A percentile compares a stretch with the other conserved stretches of the same genome.
Evolutionary conservation across 768 basidiomycete species (phyloP).

Genomic region (Serendipita vermifera): DNA sequence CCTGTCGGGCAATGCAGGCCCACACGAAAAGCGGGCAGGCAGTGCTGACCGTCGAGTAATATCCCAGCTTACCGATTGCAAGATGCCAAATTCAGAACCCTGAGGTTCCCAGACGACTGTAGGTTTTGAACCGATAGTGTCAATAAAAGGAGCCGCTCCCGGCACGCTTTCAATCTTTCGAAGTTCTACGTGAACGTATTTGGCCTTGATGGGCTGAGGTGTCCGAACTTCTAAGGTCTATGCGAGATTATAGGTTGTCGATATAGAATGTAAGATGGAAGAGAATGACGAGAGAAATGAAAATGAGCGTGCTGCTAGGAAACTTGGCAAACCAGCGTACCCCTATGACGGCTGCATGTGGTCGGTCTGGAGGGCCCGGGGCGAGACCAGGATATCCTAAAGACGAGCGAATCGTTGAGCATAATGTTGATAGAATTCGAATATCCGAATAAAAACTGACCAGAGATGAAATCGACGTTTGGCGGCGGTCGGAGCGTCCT

Average conservation of each 20-base stretch:
- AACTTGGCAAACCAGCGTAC: slow-evolving; percentile 46
- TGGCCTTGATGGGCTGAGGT: slow-evolving; percentile 66
- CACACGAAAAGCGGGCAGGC: neutral
- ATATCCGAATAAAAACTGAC: slow-evolving; percentile 28
- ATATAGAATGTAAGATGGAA: slow-evolving; percentile 12
- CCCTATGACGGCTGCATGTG: slow-evolving; percentile 74
- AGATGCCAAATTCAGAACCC: slow-evolving; percentile 48
- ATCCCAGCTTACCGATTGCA: slow-evolving; percentile 60
- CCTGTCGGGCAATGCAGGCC: neutral
- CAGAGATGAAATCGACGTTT: slow-evolving; percentile 79
- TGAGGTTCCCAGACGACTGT: slow-evolving; percentile 70
- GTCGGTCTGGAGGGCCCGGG: slow-evolving; percentile 58
- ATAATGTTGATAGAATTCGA: slow-evolving; percentile 9
- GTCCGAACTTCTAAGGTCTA: slow-evolving; percentile 80
- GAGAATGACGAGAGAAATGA: too few species aligned
- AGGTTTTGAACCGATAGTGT: slow-evolving; percentile 71
- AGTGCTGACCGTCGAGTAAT: too few species aligned
- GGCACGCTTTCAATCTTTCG: slow-evolving; percentile 80
- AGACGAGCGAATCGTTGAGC: slow-evolving; percentile 15
- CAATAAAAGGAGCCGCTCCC: slow-evolving; percentile 62
- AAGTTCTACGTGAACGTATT: slow-evolving; percentile 85
- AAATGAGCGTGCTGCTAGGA: too few species aligned
- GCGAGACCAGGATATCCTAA: slow-evolving; percentile 80
- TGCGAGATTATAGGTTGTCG: slow-evolving; percentile 7
- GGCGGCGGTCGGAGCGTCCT: slow-evolving; percentile 78